These are phyloP conservation scores for Eucalyptus lansdowneana DNA, from an alignment of 345 rosid species.

Conservation along the genomic window DNA sequence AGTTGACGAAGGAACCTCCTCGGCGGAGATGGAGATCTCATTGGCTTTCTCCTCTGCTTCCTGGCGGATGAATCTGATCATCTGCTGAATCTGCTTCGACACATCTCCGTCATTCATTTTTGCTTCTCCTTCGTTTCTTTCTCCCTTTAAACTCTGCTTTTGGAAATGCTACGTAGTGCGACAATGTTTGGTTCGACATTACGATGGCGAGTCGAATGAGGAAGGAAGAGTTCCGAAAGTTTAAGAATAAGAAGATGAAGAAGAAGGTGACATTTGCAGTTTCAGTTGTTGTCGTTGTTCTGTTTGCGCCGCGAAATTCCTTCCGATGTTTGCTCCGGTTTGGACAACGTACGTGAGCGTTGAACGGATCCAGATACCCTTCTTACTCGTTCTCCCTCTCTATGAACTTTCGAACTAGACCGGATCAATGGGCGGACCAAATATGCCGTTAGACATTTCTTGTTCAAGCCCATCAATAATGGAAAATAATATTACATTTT, in stretches of 20 bases:
- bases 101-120: slow-evolving; percentile 58
- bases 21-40: slow-evolving; percentile 51
- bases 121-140: not conserved
- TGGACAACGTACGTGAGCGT: not conserved
- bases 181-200: not conserved
- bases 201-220: not conserved
- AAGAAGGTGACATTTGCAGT: not conserved
- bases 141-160: not conserved
- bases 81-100: slow-evolving; percentile 59
- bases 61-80: slow-evolving; percentile 60
- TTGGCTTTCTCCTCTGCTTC: slow-evolving; percentile 77
- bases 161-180: not conserved
- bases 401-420: not conserved
- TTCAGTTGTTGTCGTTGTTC: not conserved
- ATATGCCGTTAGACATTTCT: not conserved
- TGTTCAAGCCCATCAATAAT: not conserved
- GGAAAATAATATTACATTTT: not conserved
- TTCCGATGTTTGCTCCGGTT: not conserved
- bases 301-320: slow-evolving; percentile 2
- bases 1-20: slow-evolving; percentile 22
- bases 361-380: not conserved
- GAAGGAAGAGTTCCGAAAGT: not conserved
- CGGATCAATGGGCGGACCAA: not conserved
- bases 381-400: not conserved
- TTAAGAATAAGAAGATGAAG: not conserved